These are phyloP conservation scores for Penicillium sp. DNA, from an alignment of 2,329 filamentous ascomycete genomes.

Conservation along the genomic window DNA sequence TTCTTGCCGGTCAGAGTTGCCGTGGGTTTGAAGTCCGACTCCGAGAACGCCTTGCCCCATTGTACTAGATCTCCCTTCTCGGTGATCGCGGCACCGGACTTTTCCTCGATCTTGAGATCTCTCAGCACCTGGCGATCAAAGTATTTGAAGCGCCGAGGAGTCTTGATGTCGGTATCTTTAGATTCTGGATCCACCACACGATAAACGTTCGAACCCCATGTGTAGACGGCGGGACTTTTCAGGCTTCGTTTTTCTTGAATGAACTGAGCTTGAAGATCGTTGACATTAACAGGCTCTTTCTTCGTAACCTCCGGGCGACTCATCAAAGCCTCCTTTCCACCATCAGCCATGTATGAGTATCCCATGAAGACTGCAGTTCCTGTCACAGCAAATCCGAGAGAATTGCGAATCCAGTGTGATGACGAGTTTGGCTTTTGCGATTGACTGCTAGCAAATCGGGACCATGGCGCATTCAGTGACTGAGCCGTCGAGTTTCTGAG, in stretches of 20 bases:
- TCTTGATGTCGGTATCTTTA: conserved; percentile 67
- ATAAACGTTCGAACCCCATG: conserved; percentile 82
- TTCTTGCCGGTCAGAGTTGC: conserved; percentile 74
- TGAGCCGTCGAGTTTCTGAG: conserved; percentile 11
- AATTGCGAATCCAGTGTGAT: conserved; percentile 26
- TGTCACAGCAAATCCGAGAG: conserved; percentile 26
- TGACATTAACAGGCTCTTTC: conserved; percentile 29
- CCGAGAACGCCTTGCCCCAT: conserved; percentile 74
- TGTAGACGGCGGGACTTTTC: conserved; percentile 78
- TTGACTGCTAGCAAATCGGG: conserved; percentile 26
- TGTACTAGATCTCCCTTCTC: conserved; percentile 83
- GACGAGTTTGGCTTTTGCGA: conserved; percentile 12
- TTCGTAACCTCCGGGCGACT: conserved; percentile 15
- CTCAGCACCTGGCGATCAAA: conserved; percentile 78
- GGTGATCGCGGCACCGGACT: conserved; percentile 75
- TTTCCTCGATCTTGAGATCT: conserved; percentile 74
- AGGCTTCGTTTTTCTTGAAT: conserved; percentile 75
- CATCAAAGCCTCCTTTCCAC: conserved; percentile 14
- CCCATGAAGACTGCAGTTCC: conserved; percentile 26
- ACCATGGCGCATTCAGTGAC: conserved; percentile 19
- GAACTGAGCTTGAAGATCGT: conserved; percentile 74
- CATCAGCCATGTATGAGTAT: conserved; percentile 26
- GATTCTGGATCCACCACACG: conserved; percentile 78
- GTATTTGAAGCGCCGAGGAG: conserved; percentile 65
- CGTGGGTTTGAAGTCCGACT: conserved; percentile 54